These are phyloP conservation scores for Penicillium sp. DNA, from an alignment of 2,329 filamentous ascomycete species.

Conservation along the genomic window DNA sequence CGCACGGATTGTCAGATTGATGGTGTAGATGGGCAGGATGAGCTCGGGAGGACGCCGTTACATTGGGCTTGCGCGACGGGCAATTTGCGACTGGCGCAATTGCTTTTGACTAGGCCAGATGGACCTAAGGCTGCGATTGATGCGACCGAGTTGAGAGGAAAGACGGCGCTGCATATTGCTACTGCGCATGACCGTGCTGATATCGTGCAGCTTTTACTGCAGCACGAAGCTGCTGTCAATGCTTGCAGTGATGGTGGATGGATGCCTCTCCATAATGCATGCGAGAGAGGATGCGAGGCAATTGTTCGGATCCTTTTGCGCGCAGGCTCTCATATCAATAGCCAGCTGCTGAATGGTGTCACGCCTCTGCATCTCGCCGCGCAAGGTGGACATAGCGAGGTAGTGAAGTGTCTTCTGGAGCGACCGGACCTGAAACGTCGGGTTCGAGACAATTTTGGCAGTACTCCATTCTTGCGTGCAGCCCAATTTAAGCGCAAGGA, in stretches of 20 bases:
- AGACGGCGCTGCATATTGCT: conserved; percentile 50
- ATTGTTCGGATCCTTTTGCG: conserved; percentile 45
- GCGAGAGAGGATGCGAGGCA: conserved; percentile 46
- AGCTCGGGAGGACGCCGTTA: conserved; percentile 50
- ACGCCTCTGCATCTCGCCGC: conserved; percentile 41
- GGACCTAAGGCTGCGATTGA: conserved; percentile 38
- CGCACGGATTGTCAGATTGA: conserved; percentile 40
- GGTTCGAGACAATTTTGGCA: conserved; percentile 38
- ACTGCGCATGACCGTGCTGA: conserved; percentile 42
- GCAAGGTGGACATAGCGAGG: conserved; percentile 36
- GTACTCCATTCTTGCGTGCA: conserved; percentile 40
- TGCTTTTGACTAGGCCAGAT: conserved; percentile 41
- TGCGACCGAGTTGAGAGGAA: conserved; percentile 40
- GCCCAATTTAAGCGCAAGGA: conserved; percentile 39
- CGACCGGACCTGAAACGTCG: conserved; percentile 30
- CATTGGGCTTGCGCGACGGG: conserved; percentile 58
- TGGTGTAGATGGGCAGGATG: conserved; percentile 39
- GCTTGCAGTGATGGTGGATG: conserved; percentile 49
- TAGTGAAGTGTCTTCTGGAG: conserved; percentile 36
- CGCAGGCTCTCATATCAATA: conserved; percentile 36
- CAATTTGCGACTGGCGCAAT: conserved; percentile 48
- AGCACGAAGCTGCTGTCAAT: conserved; percentile 46
- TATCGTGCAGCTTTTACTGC: conserved; percentile 41
- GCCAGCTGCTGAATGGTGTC: conserved; percentile 37
- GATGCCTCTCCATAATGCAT: conserved; percentile 53